Evolutionary conservation across 2,329 filamentous ascomycete species (phyloP), one percentile per base, ranked within the genome.

Genomic region (Sordariomycetes sp.): DNA sequence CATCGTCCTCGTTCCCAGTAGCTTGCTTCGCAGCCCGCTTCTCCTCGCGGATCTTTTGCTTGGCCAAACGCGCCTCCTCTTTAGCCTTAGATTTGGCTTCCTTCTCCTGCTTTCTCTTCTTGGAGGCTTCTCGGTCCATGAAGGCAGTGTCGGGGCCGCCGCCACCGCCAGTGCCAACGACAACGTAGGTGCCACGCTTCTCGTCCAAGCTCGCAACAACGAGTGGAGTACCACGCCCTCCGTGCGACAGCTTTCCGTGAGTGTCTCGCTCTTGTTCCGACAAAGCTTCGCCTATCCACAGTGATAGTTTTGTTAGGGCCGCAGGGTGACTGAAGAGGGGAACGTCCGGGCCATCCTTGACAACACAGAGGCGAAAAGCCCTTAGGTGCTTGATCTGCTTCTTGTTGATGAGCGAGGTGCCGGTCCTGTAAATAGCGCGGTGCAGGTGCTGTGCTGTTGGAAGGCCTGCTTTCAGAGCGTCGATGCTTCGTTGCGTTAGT

Each of bases 261-360:
- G 65, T 58, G 41, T 92, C 86, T 33, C 79, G 77, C 56, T 96
- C 92, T 48, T 94, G 83, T 44, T 95, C 88, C 2, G 82, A 75
- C 29, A 96, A 79, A 0, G 92, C 92, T 59, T 96, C 90, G 30
- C 83, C 86, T 27, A 98, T 75, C 92, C 92, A 98, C 4, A 94
- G 69, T 0, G 90, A 88, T 11, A 98, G 72, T 57, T 96, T 95
- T 3, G 88, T 94, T 17, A 98, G 64, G 2, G 92, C 92, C 6
- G 88, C 86, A 0, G 92, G 88, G 50, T 96, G 90, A 1, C 82
- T 87, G 59, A 98, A 98, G 9, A 96, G 71, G n/a, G 74, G 63
- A 0, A 94, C 82, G 47, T 96, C 92, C 1, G 88, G 86, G 0
- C 90, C 87, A 50, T 96, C 92, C 53, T 93, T 94, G 46, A 98